Evolutionary conservation across 2,329 filamentous ascomycete genomes (phyloP).

Genomic region (Sclerotinia nivalis): DNA sequence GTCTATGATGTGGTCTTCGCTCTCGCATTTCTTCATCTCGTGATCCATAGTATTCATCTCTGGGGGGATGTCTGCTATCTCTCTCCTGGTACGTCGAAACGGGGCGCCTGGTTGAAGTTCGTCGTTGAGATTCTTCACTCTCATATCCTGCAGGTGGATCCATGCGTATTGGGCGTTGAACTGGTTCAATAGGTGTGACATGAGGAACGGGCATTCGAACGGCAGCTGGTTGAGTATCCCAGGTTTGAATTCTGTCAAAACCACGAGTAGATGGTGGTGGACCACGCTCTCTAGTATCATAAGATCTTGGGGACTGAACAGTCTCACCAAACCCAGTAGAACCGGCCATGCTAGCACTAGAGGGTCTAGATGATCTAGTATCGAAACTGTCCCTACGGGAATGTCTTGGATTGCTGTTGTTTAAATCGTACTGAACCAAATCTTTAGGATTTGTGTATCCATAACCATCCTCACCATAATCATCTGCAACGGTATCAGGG

Average conservation of each 20-base stretch:
- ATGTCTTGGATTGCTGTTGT: conserved; percentile 48
- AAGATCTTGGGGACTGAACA: conserved; percentile 35
- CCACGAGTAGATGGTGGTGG: conserved; percentile 71
- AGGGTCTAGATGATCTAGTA: conserved; percentile 38
- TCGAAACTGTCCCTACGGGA: conserved; percentile 58
- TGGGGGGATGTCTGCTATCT: conserved; percentile 28
- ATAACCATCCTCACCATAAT: conserved; percentile 61
- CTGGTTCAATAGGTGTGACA: conserved; percentile 37
- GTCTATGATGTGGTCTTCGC: conserved; percentile 27
- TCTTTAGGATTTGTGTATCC: conserved; percentile 66
- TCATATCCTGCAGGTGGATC: conserved; percentile 31
- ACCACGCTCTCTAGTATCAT: conserved; percentile 47
- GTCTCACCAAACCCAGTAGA: conserved; percentile 34
- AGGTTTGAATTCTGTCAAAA: conserved; percentile 64
- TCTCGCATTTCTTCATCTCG: conserved; percentile 35
- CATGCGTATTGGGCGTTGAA: conserved; percentile 34
- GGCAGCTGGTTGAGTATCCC: conserved; percentile 46
- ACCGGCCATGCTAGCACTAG: conserved; percentile 35
- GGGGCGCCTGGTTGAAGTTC: conserved; percentile 37
- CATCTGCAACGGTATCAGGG: conserved; percentile 47
- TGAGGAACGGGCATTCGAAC: conserved; percentile 47
- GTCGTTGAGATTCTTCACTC: conserved; percentile 40
- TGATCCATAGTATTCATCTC: conserved; percentile 40
- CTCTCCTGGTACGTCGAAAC: conserved; percentile 38
- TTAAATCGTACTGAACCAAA: conserved; percentile 61